A percentile compares a stretch with the other conserved stretches of the same genome.
phyloP scores from a whole-genome alignment of 306 rosid species.

The Comarum palustre region DNA sequence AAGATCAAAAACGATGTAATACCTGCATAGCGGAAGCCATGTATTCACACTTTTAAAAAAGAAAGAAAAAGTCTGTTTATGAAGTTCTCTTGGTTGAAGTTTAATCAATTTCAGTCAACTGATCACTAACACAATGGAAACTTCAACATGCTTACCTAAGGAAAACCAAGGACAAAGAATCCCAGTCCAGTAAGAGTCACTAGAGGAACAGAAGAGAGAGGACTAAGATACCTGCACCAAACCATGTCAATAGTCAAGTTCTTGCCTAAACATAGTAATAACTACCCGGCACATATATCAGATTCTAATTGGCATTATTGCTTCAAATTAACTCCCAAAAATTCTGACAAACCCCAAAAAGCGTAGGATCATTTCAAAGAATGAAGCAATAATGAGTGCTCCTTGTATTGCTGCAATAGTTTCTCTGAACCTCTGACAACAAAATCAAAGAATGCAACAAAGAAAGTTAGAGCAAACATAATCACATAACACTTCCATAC shows the following conservation, averaged over 20 bases:
- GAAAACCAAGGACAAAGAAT: constrained; percentile 62
- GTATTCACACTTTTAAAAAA: neutral
- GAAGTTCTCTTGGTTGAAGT: neutral
- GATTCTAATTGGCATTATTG: neutral
- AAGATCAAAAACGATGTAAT: neutral
- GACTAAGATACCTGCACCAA: constrained; percentile 69
- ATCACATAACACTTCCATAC: constrained; percentile 10
- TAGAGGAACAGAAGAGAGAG: constrained; percentile 75
- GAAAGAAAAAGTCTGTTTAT: neutral
- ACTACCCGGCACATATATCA: constrained; percentile 4
- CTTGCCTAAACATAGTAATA: constrained; percentile 23
- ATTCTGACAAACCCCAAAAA: constrained; percentile 82
- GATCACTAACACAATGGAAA: constrained; percentile 11
- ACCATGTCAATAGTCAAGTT: constrained; percentile 4
- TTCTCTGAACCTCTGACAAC: constrained; percentile 60
- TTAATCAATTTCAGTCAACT: neutral
- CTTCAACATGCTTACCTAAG: constrained; percentile 41
- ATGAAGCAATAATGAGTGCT: constrained; percentile 64
- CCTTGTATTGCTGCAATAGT: constrained; percentile 75
- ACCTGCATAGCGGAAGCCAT: neutral
- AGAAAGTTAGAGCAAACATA: constrained; percentile 18
- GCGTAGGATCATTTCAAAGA: constrained; percentile 60
- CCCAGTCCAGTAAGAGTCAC: constrained; percentile 86
- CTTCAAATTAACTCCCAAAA: constrained; percentile 50
- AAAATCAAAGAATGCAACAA: constrained; percentile 16